Evolutionary conservation across 495 filamentous ascomycete species (phyloP).

Genomic region (Xylaria palmicola): DNA sequence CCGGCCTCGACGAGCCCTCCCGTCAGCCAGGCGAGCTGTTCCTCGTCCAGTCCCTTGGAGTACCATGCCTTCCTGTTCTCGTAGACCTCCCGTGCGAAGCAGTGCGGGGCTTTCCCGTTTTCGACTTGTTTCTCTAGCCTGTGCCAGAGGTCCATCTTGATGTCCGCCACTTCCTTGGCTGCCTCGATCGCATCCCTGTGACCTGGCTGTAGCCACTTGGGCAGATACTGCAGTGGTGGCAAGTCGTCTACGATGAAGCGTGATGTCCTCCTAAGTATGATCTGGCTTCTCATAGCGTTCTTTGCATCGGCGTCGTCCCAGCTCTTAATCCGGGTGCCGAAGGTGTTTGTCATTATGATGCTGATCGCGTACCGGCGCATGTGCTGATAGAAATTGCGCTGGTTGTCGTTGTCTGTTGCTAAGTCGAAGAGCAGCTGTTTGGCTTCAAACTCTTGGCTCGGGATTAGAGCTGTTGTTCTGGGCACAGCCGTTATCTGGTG

Average conservation of each 20-base stretch:
- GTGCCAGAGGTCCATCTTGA: not conserved
- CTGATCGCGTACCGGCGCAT: slow-evolving; percentile 36
- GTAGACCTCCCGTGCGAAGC: not conserved
- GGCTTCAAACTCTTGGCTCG: slow-evolving; percentile 47
- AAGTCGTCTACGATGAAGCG: not conserved
- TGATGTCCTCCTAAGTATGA: not conserved
- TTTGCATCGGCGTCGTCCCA: slow-evolving; percentile 39
- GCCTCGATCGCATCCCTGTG: not conserved
- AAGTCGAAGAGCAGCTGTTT: slow-evolving; percentile 45
- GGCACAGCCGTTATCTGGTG: slow-evolving; percentile 28
- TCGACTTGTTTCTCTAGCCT: not conserved
- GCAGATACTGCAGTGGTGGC: not conserved
- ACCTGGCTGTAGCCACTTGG: not conserved
- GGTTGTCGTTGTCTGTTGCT: slow-evolving; percentile 25
- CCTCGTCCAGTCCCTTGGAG: slow-evolving; percentile 19
- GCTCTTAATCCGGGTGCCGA: slow-evolving; percentile 33
- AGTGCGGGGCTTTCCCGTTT: not conserved
- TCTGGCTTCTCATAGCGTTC: not conserved
- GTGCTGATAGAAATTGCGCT: slow-evolving; percentile 30
- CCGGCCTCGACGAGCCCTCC: slow-evolving; percentile 51
- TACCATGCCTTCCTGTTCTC: not conserved
- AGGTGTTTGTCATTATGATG: slow-evolving; percentile 36
- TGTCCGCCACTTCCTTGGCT: not conserved
- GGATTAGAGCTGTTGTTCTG: slow-evolving; percentile 30
- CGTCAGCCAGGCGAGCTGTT: slow-evolving; percentile 38